Conservation (phyloP, 768 basidiomycete species). For the Pleurotus pulmonarius region DNA sequence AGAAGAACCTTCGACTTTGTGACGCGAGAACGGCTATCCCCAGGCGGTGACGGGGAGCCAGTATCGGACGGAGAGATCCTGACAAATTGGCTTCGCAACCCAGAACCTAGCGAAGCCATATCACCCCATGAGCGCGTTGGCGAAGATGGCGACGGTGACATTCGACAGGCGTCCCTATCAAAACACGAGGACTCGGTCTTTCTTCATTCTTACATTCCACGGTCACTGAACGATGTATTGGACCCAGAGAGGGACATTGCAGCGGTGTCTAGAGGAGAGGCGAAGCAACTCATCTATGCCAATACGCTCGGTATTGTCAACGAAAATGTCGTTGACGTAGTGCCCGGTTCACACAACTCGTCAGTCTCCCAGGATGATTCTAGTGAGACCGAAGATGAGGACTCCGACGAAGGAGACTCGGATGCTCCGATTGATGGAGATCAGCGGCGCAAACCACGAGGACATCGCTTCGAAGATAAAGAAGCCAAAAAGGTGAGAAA, state of each 20-base stretch:
- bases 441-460: constrained; percentile 61
- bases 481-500: constrained; percentile 79
- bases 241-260: constrained; percentile 94
- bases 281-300: constrained; percentile 77
- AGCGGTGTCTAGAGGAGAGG: constrained; percentile 65
- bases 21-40: constrained; percentile 49
- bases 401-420: constrained; percentile 28
- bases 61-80: constrained; percentile 30
- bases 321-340: constrained; percentile 18
- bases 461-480: constrained; percentile 90
- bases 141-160: constrained; percentile 17
- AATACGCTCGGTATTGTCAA: constrained; percentile 79
- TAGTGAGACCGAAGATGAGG: constrained; percentile 21
- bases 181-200: constrained; percentile 88
- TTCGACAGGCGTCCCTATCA: constrained; percentile 18
- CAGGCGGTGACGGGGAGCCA: constrained; percentile 14
- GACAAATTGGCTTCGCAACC: constrained; percentile 45
- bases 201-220: constrained; percentile 87
- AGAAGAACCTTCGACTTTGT: constrained; percentile 87
- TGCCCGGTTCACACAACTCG: constrained; percentile 11
- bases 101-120: constrained; percentile 7
- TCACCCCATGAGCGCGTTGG: constrained; percentile 2
- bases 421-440: constrained; percentile 23
- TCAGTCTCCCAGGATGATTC: constrained; percentile 16
- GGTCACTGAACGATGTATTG: constrained; percentile 86